Evolutionary conservation across 352 stramenopile species (phyloP).

Genomic region (Phytophthora sp.): DNA sequence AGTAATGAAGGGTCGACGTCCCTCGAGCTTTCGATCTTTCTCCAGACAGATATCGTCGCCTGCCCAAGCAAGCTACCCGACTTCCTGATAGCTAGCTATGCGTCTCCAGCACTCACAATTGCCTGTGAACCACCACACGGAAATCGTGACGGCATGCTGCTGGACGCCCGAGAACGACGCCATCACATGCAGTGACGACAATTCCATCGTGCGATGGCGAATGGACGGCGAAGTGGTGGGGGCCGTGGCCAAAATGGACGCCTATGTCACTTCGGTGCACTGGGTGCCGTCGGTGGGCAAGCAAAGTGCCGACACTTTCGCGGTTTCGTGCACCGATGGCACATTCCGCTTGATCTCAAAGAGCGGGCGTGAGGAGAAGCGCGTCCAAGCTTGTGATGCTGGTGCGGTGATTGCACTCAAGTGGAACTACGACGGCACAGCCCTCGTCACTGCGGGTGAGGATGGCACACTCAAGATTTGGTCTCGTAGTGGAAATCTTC

Average conservation of each 20-base stretch:
- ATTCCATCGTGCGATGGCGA: constrained; percentile 80
- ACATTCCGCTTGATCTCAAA: constrained; percentile 91
- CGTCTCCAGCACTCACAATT: constrained; percentile 82
- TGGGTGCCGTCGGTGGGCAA: constrained; percentile 86
- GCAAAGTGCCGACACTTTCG: constrained; percentile 86
- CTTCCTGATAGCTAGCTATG: constrained; percentile 38
- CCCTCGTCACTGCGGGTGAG: constrained; percentile 90
- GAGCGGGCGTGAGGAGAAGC: constrained; percentile 92
- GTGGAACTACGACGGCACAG: constrained; percentile 94
- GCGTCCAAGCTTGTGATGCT: constrained; percentile 76
- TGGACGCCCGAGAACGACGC: constrained; percentile 90
- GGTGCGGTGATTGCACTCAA: constrained; percentile 91
- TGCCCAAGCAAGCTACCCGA: not conserved
- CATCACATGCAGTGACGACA: constrained; percentile 90
- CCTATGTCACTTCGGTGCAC: constrained; percentile 80
- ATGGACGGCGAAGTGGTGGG: constrained; percentile 86
- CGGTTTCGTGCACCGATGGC: constrained; percentile 90
- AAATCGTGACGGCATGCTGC: constrained; percentile 86
- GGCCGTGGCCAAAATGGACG: constrained; percentile 73
- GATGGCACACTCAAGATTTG: constrained; percentile 95
- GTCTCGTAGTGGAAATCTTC: constrained; percentile 87
- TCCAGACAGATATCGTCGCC: constrained; percentile 11
- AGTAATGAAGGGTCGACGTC: constrained; percentile 23
- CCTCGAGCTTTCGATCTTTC: constrained; percentile 26
- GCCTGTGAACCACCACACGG: constrained; percentile 72